Percentiles rank a stretch among this genome's conserved stretches.
phyloP scores from a whole-genome alignment of 225 moss, liverwort and hornwort genomes.

The Bryum argenteum region DNA sequence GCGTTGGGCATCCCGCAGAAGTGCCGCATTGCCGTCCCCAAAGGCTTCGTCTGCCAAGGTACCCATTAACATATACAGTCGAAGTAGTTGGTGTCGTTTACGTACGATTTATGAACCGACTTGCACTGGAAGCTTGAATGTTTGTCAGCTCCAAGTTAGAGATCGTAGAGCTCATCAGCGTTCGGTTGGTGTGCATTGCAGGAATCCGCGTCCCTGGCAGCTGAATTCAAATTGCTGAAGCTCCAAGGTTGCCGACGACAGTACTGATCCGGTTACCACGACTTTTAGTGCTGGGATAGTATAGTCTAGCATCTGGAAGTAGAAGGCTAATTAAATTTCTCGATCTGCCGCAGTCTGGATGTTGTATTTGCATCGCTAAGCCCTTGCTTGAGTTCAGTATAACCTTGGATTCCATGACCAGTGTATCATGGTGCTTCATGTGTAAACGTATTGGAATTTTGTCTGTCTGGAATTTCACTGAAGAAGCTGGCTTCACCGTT shows the following conservation, averaged over 20 bases:
- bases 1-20: conserved; percentile 42
- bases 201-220: conserved; percentile 48
- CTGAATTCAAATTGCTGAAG: not conserved
- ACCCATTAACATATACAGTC: too few relatives aligned
- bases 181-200: not conserved
- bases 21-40: conserved; percentile 38
- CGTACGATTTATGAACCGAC: not conserved
- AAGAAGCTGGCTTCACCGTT: not conserved
- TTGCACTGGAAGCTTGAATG: too few relatives aligned
- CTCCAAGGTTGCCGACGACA: not conserved
- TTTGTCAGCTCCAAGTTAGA: too few relatives aligned
- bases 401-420: not conserved
- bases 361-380: not conserved
- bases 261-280: not conserved
- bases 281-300: not conserved
- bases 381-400: not conserved
- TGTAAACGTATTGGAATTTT: not conserved
- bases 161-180: not conserved
- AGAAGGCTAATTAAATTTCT: not conserved
- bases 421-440: not conserved
- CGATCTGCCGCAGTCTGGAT: not conserved
- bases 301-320: conserved; percentile 1
- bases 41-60: conserved; percentile 40
- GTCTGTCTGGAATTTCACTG: not conserved
- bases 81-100: too few relatives aligned